These are phyloP conservation scores for Xylaria scruposa DNA, from an alignment of 495 filamentous ascomycete genomes.

Conservation along the genomic window DNA sequence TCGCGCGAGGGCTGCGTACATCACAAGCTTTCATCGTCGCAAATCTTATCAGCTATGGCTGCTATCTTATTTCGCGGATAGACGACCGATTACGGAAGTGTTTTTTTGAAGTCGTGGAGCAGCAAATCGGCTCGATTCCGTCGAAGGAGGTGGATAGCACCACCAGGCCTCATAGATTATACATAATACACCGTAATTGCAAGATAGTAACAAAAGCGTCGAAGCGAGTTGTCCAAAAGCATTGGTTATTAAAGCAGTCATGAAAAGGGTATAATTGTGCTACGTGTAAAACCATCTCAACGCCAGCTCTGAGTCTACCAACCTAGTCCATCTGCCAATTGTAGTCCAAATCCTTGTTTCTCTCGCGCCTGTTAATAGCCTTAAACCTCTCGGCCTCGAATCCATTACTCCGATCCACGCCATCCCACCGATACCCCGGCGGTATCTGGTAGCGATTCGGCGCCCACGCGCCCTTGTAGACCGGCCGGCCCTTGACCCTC, in stretches of 20 bases:
- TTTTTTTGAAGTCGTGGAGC: not conserved
- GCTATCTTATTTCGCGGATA: not conserved
- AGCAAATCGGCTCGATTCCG: not conserved
- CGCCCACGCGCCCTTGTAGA: slow-evolving; percentile 78
- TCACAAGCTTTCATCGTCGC: not conserved
- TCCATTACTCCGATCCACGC: slow-evolving; percentile 91
- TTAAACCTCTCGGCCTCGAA: slow-evolving; percentile 96
- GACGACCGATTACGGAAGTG: not conserved
- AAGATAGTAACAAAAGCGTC: not conserved
- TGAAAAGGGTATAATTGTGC: slow-evolving; percentile 23
- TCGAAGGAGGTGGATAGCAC: not conserved
- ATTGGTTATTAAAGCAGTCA: not conserved
- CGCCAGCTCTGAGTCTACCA: slow-evolving; percentile 51
- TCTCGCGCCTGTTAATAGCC: slow-evolving; percentile 75
- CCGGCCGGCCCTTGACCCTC: slow-evolving; percentile 65
- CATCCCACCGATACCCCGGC: slow-evolving; percentile 95
- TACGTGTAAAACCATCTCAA: slow-evolving; percentile 5
- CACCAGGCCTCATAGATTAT: not conserved
- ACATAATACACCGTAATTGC: slow-evolving; percentile 19
- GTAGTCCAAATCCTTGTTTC: slow-evolving; percentile 82
- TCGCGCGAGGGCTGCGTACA: not conserved
- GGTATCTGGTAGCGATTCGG: slow-evolving; percentile 96
- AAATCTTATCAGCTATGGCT: not conserved
- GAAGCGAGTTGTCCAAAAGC: not conserved
- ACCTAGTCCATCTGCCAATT: slow-evolving; percentile 96